Evolutionary conservation across 148 eudicot genomes (phyloP), one percentile per base, ranked within the genome.

Genomic region (Polygonum maritimum): DNA sequence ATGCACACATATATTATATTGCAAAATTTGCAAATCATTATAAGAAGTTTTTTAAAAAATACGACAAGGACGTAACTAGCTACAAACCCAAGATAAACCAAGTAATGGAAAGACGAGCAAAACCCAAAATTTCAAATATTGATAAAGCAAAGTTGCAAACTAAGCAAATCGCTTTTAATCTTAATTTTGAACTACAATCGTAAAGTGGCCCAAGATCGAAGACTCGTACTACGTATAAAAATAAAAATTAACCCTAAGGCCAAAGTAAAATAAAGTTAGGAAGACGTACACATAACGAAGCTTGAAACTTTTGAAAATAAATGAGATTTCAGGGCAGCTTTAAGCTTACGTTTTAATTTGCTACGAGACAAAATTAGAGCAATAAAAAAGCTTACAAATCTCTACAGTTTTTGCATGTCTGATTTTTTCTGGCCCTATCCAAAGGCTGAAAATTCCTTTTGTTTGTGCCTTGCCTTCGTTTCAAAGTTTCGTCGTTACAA

Each of bases 381-480:
- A 63, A 38, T 16, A 63, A 26, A 22, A 9, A 58, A 58, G 65
- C 35, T 55, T 55, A 54, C 3, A 58, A 9, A 0, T 15, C 44
- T 67, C 44, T n/a, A 67, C 71, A 67, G 71, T 38, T 67, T 67
- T 35, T 67, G 44, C 71, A 67, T 67, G 71, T 36, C 40, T 12
- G 33, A 33, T 4, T 63, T 11, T 8, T 35, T 11, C n/a, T 35
- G 39, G 70, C 70, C 70, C 40, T 63, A 12, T 63, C 44, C n/a
- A 67, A 67, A 67, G 71, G 21, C 71, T 67, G 44, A 35, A 67
- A 14, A 67, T 67, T 67, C 71, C 71, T 16, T 67, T 36, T 67
- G 44, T 35, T 33, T 36, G 47, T 44, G 47, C 47, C 35, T 7
- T 21, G 33, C 3, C 31, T 57, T 19, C 63, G 7, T 8, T 6